Evolutionary conservation across 257 asterid species (phyloP).

Genomic region (Solanum neorickii): DNA sequence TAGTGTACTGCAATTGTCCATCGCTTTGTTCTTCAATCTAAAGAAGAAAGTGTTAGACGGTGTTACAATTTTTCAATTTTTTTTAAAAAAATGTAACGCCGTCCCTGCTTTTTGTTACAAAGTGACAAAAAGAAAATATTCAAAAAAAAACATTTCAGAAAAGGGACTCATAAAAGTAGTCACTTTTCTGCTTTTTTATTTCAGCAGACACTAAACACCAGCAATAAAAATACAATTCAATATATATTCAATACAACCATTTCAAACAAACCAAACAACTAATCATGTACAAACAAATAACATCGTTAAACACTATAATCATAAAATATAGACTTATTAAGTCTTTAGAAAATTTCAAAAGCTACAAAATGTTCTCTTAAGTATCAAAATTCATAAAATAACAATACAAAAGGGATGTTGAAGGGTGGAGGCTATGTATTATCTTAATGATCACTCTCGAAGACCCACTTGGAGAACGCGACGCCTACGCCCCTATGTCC

Average conservation of each 20-base stretch:
- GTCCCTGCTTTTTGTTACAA: not conserved
- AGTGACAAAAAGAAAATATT: not conserved
- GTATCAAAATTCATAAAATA: not conserved
- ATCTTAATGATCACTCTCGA: not conserved
- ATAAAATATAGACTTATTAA: not conserved
- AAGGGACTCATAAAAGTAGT: too few species aligned
- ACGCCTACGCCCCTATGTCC: not conserved
- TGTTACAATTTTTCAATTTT: not conserved
- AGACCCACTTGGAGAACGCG: not conserved
- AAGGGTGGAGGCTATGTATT: not conserved
- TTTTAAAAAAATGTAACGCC: not conserved
- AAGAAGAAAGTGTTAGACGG: not conserved
- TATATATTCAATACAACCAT: not conserved
- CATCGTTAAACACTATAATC: not conserved
- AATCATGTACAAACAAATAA: not conserved
- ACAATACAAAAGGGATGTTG: not conserved
- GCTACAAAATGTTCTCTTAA: not conserved
- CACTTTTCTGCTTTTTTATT: not conserved
- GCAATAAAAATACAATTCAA: not conserved
- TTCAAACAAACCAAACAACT: not conserved
- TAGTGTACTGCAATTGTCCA: not conserved
- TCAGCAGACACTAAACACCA: too few species aligned
- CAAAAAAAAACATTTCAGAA: too few species aligned
- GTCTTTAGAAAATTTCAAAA: not conserved
- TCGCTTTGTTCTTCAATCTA: not conserved